Percentiles rank a stretch among this genome's conserved stretches.
These are phyloP conservation scores for Orbilia brochopaga DNA, from an alignment of 2,329 filamentous ascomycete genomes.

Conservation along the genomic window DNA sequence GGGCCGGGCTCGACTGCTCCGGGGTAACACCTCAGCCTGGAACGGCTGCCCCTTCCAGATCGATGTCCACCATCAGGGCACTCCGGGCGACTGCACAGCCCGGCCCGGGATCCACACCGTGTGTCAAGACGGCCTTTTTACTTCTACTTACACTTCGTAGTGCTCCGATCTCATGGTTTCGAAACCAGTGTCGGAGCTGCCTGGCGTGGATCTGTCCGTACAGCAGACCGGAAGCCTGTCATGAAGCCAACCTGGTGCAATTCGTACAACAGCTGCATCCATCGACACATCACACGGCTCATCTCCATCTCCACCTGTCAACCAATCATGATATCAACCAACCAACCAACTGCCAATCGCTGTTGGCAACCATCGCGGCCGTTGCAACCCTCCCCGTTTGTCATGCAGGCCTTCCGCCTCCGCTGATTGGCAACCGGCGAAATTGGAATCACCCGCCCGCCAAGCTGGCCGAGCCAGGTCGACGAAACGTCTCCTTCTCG, in stretches of 20 bases:
- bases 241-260: background rate
- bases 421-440: no score
- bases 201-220: background rate
- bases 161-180: background rate
- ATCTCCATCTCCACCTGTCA: no score
- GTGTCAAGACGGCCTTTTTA: background rate
- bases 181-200: no score
- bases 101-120: background rate
- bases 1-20: no score
- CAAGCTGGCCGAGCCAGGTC: background rate
- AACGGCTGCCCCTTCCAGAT: slow-evolving; percentile 35
- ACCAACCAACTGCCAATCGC: no score
- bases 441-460: background rate
- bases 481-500: slow-evolving; percentile 2
- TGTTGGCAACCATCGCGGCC: no score
- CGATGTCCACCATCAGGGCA: slow-evolving; percentile 23
- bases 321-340: no score
- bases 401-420: no score
- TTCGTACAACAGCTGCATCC: no score
- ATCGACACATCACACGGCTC: no score
- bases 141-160: no score
- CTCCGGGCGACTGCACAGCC: slow-evolving; percentile 25
- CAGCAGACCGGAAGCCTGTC: background rate
- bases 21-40: slow-evolving; percentile 36
- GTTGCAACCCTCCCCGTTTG: no score